Percentiles rank a stretch among this genome's conserved stretches.
Conservation (phyloP, 805 yeast genomes). For the Barnettozyma wickerhamii region DNA sequence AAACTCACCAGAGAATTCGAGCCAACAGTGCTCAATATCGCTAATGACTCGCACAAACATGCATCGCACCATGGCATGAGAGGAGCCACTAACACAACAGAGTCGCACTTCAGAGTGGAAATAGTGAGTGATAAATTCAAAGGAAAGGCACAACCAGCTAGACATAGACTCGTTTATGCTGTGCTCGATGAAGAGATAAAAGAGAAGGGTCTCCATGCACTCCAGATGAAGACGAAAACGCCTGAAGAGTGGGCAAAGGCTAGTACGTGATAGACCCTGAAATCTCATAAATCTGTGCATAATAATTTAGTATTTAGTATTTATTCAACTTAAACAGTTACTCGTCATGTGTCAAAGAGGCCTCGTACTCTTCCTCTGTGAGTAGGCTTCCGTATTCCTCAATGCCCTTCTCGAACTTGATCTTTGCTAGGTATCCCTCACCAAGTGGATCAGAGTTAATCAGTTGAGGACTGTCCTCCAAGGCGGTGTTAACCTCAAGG, state of each 20-base stretch:
- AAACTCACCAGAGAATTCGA: conserved; percentile 21
- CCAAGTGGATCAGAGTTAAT: conserved; percentile 91
- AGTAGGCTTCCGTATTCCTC: conserved; percentile 53
- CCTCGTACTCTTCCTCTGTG: conserved; percentile 44
- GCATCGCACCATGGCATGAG: conserved; percentile 81
- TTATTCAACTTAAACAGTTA: background rate
- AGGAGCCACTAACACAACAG: conserved; percentile 65
- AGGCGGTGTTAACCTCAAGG: conserved; percentile 59
- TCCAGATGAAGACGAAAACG: conserved; percentile 82
- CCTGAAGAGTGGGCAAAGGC: conserved; percentile 40
- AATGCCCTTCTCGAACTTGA: conserved; percentile 47
- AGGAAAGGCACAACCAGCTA: conserved; percentile 60
- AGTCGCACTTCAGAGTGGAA: conserved; percentile 78
- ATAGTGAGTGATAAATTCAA: conserved; percentile 66
- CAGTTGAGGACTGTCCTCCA: conserved; percentile 69
- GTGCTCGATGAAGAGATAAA: conserved; percentile 69
- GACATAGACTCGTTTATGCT: conserved; percentile 75
- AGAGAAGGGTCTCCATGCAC: conserved; percentile 75
- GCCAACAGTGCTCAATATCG: conserved; percentile 48
- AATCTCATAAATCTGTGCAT: background rate
- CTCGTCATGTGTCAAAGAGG: conserved; percentile 21
- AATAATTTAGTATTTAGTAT: background rate
- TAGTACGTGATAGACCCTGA: background rate
- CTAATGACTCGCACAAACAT: conserved; percentile 85
- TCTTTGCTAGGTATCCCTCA: conserved; percentile 86